phyloP scores from a whole-genome alignment of 23 red algal genomes.

The Gracilaria gracilis region DNA sequence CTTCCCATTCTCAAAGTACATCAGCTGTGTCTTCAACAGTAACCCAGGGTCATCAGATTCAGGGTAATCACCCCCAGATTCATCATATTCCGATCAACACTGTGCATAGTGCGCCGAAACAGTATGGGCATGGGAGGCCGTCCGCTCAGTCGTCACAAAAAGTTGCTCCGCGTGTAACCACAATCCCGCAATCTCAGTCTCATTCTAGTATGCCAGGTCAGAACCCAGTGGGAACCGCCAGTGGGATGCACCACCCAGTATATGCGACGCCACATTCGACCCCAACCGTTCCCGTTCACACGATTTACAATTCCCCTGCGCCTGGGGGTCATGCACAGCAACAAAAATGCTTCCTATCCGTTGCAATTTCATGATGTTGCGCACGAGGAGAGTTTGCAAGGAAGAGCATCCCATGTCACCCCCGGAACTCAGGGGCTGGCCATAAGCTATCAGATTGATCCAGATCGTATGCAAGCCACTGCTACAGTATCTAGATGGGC shows the following conservation, averaged over 20 bases:
- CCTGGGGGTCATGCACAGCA: not conserved
- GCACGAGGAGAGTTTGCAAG: not conserved
- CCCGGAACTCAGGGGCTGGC: not conserved
- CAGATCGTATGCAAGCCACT: constrained; percentile 19
- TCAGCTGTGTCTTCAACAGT: not conserved
- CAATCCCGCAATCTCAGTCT: not conserved
- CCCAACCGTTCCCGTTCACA: not conserved
- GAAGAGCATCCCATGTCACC: not conserved
- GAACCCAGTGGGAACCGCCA: not conserved
- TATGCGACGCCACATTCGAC: not conserved
- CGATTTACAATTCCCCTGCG: not conserved
- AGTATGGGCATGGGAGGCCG: not conserved
- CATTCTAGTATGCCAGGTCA: not conserved
- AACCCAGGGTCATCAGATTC: no score
- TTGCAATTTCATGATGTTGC: constrained; percentile 20
- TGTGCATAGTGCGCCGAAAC: not conserved
- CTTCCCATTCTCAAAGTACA: constrained; percentile 23
- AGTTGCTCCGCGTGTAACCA: not conserved
- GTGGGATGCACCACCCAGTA: not conserved
- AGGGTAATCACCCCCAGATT: no score
- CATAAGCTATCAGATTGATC: constrained; percentile 9
- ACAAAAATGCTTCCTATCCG: not conserved
- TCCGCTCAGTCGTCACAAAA: not conserved
- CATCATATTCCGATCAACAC: not conserved
- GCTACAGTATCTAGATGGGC: constrained; percentile 16